Conservation (phyloP, 306 rosid species). For the Rosa persica region DNA sequence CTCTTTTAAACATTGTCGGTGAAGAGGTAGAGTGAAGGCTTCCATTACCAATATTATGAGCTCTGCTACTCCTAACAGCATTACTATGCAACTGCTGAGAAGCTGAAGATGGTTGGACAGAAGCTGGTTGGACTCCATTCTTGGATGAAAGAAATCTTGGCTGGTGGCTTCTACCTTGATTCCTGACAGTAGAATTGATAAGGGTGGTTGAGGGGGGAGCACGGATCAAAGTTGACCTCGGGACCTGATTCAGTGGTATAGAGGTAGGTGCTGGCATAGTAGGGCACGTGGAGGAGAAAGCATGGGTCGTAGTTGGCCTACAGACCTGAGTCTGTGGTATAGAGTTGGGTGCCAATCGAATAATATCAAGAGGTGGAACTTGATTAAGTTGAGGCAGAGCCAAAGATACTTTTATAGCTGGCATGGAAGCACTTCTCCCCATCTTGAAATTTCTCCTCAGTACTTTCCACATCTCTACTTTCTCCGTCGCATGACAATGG, state of each 20-base stretch:
- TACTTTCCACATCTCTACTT: conserved; percentile 52
- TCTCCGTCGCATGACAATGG: conserved; percentile 84
- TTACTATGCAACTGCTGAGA: conserved; percentile 37
- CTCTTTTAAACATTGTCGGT: conserved; percentile 34
- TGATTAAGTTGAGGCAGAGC: conserved; percentile 21
- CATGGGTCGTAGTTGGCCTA: conserved; percentile 27
- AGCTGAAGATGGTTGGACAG: conserved; percentile 19
- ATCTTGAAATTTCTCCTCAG: conserved; percentile 45
- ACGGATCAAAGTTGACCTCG: conserved; percentile 3
- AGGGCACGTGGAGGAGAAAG: conserved; percentile 26
- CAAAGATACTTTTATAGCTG: conserved; percentile 31
- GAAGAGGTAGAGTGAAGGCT: conserved; percentile 28
- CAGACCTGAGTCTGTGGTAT: conserved; percentile 29
- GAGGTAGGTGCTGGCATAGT: conserved; percentile 13
- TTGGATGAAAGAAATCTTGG: conserved; percentile 28
- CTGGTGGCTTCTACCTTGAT: conserved; percentile 33
- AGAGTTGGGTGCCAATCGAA: conserved; percentile 37
- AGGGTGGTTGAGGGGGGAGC: not conserved
- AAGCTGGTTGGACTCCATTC: conserved; percentile 32
- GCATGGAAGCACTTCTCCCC: conserved; percentile 32
- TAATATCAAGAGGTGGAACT: conserved; percentile 23
- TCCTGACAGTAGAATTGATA: conserved; percentile 27
- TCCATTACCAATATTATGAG: conserved; percentile 23
- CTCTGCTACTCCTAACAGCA: conserved; percentile 40
- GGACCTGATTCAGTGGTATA: not conserved